Evolutionary conservation across 192 early-diverging fungal species (phyloP).

Genomic region (Radiomyces spectabilis): DNA sequence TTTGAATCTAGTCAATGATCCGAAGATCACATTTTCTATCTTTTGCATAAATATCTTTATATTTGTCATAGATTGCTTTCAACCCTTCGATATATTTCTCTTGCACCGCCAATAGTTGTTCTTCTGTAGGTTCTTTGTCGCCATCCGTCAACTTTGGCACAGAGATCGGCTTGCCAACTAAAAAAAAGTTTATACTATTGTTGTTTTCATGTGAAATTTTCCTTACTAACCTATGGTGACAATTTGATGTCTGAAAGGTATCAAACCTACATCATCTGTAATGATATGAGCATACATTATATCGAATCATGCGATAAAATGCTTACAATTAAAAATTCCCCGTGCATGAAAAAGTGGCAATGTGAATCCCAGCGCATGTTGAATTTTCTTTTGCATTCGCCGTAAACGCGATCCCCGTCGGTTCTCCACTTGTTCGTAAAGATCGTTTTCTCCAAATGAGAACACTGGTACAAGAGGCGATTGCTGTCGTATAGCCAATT

Average conservation of each 20-base stretch:
- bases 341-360: slow-evolving; percentile 77
- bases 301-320: slow-evolving; percentile 11
- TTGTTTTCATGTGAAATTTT: neutral
- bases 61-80: slow-evolving; percentile 50
- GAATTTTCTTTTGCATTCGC: slow-evolving; percentile 60
- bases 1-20: slow-evolving; percentile 50
- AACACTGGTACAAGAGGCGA: slow-evolving; percentile 82
- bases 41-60: slow-evolving; percentile 66
- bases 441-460: slow-evolving; percentile 90
- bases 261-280: slow-evolving; percentile 44
- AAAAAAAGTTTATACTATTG: neutral
- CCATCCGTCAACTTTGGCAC: slow-evolving; percentile 32
- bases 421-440: slow-evolving; percentile 74
- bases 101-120: slow-evolving; percentile 50
- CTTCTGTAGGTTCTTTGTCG: slow-evolving; percentile 42
- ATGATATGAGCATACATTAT: neutral
- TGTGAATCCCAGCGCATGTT: slow-evolving; percentile 61
- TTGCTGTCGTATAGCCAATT: slow-evolving; percentile 71
- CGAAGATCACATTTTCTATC: slow-evolving; percentile 52
- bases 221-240: slow-evolving; percentile 22
- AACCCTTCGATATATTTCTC: slow-evolving; percentile 59
- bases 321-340: slow-evolving; percentile 79
- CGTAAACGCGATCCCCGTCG: slow-evolving; percentile 49
- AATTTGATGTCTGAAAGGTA: slow-evolving; percentile 40
- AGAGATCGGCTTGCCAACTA: slow-evolving; percentile 42